These are phyloP conservation scores for Russula griseocarnosa DNA, from an alignment of 768 basidiomycete species.

Conservation along the genomic window DNA sequence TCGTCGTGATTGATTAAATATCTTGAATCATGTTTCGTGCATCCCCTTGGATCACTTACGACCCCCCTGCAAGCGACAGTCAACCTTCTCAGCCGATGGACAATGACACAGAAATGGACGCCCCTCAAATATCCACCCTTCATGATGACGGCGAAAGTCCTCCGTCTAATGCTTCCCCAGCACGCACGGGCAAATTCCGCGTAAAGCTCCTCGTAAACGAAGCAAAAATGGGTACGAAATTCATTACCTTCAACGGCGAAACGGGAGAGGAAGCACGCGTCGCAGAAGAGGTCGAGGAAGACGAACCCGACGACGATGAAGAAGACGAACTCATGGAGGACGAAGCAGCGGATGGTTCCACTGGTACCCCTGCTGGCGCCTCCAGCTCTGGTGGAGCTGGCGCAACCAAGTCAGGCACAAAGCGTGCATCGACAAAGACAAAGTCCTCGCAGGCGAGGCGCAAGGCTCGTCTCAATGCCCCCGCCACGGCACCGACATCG, in stretches of 20 bases:
- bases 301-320: constrained; percentile 60
- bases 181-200: constrained; percentile 40
- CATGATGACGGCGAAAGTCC: constrained; percentile 70
- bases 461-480: constrained; percentile 22
- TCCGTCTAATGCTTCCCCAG: constrained; percentile 39
- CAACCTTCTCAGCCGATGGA: constrained; percentile 32
- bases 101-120: constrained; percentile 63
- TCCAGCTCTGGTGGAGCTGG: constrained; percentile 17
- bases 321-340: constrained; percentile 82
- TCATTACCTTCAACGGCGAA: constrained; percentile 34
- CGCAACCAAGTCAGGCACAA: constrained; percentile 34
- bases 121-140: constrained; percentile 69
- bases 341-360: constrained; percentile 44
- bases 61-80: constrained; percentile 19
- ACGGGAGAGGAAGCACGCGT: constrained; percentile 25
- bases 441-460: constrained; percentile 24
- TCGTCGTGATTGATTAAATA: not conserved
- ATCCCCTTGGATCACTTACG: constrained; percentile 60
- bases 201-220: constrained; percentile 52
- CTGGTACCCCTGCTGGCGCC: constrained; percentile 31
- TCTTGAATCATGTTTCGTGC: constrained; percentile 48
- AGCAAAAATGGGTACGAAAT: constrained; percentile 38
- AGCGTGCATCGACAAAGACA: constrained; percentile 30
- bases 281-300: constrained; percentile 41
- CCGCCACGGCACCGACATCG: not conserved